Evolutionary conservation across 176 grass and related monocot species (phyloP), one percentile per base, ranked within the genome.

Genomic region (Aegilops longissima): DNA sequence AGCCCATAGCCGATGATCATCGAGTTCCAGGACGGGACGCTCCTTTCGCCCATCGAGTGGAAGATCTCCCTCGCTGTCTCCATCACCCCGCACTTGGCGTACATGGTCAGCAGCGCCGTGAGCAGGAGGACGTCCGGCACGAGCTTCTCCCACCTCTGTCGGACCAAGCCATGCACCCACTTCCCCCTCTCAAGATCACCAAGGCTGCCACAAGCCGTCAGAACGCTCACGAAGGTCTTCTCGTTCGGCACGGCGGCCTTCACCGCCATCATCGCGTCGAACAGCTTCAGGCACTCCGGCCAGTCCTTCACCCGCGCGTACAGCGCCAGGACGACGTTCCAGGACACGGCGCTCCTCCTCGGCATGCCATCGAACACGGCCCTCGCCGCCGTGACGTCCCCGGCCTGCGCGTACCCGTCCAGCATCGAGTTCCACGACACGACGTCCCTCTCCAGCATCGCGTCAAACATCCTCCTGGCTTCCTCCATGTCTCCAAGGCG

Each of bases 1-100:
- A 93, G 61, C 21, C 93, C 93, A 59, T 91, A 89, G 10, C 93
- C 88, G 1, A 89, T 85, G 51, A 95, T 95, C 93, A 95, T 91
- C 4, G 90, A 95, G 68, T 95, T 95, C 93, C 93, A 95, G 3
- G 93, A 89, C 1, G 81, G 86, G 5, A 85, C 88, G 63, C 81
- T 92, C 38, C 18, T 80, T 36, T 91, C 88, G 0, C 36, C 23
- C 90, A 95, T 92, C 9, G 38, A 92, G 66, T 95, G 67, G 12
- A 95, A 95, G 62, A 92, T 61, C 68, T 85, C 66, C 70, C 78
- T 73, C 0, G 93, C 86, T 0, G 35, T 66, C 27, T 54, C 81
- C 90, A 92, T 95, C 31, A 58, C 84, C 5, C 93, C 93, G 24
- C 88, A 95, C 86, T 95, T 95, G 80, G 77, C 81, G 75, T 93